These are phyloP conservation scores for Antitrichia curtipendula DNA, from an alignment of 225 moss, liverwort and hornwort genomes.

Conservation along the genomic window DNA sequence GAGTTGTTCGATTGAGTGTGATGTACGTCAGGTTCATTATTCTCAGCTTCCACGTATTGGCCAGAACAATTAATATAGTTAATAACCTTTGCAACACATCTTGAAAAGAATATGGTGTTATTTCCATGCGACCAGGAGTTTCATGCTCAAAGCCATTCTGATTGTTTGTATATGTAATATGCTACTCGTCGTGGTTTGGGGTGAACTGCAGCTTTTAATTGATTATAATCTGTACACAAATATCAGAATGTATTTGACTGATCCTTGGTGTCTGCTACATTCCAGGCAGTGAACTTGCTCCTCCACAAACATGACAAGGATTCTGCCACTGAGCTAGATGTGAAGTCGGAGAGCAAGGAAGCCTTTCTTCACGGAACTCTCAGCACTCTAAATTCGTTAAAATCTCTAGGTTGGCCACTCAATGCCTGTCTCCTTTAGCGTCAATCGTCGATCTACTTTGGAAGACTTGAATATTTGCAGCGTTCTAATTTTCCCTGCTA, in stretches of 20 bases:
- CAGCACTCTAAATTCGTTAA: constrained; percentile 13
- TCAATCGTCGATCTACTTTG: neutral
- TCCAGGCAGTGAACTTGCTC: constrained; percentile 55
- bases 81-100: neutral
- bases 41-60: constrained; percentile 6
- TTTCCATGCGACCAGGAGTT: neutral
- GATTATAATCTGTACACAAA: neutral
- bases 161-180: neutral
- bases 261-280: neutral
- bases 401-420: constrained; percentile 26
- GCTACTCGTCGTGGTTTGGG: neutral
- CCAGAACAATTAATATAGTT: neutral
- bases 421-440: neutral
- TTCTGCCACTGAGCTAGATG: neutral
- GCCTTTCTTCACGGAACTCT: constrained; percentile 43
- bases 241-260: neutral
- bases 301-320: constrained; percentile 31
- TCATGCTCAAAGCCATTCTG: neutral
- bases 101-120: neutral
- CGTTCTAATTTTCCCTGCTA: neutral
- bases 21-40: neutral
- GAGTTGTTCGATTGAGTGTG: neutral
- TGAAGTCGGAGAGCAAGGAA: constrained; percentile 30
- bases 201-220: neutral
- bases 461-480: neutral